A percentile compares a stretch with the other conserved stretches of the same genome.
Conservation (phyloP, 345 rosid genomes). For the Clarkia xantiana region DNA sequence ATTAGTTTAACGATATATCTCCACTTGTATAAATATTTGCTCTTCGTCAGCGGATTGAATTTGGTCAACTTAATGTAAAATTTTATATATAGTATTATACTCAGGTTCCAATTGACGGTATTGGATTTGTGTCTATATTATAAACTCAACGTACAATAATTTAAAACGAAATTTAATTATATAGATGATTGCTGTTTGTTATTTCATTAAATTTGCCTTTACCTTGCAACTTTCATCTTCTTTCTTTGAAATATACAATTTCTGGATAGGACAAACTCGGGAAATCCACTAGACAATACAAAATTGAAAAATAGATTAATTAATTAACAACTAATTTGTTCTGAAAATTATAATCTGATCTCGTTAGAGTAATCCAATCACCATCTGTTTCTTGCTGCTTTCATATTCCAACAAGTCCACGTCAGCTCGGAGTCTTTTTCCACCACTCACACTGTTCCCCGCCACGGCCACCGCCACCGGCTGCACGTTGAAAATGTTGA, state of each 20-base stretch:
- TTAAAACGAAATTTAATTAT: no score
- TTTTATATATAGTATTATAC: no score
- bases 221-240: no score
- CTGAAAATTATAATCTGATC: neutral
- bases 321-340: neutral
- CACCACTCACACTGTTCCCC: conserved; percentile 21
- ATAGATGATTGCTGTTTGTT: no score
- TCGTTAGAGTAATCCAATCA: conserved; percentile 17
- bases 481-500: conserved; percentile 46
- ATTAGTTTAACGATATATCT: no score
- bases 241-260: neutral
- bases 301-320: neutral
- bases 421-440: conserved; percentile 49
- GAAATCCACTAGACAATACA: neutral
- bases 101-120: no score
- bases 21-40: no score
- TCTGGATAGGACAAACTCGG: neutral
- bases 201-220: no score
- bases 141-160: no score
- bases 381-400: conserved; percentile 60
- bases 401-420: conserved; percentile 37
- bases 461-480: conserved; percentile 10
- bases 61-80: no score
- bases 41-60: no score
- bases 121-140: no score